A percentile compares a stretch with the other conserved stretches of the same genome.
Evolutionary conservation across 2,329 filamentous ascomycete genomes (phyloP).

Genomic region (Fusarium heterosporum): DNA sequence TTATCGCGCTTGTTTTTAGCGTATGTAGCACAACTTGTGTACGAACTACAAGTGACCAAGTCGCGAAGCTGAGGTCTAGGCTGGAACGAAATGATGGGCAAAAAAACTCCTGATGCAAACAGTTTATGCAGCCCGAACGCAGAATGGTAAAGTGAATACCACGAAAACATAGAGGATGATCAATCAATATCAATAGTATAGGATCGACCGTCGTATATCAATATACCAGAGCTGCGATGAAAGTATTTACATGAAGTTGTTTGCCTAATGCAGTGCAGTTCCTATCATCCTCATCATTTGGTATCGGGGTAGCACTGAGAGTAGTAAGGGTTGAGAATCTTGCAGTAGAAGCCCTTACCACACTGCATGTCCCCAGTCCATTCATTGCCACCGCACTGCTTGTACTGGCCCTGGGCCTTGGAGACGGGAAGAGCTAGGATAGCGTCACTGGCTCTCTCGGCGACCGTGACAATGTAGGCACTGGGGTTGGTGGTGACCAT

Average conservation of each 20-base stretch:
- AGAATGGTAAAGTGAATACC: not conserved
- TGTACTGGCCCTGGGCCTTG: slow-evolving; percentile 8
- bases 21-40: too few relatives aligned
- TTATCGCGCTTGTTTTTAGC: too few relatives aligned
- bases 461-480: slow-evolving; percentile 3
- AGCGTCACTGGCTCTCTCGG: slow-evolving; percentile 12
- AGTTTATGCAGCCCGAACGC: not conserved
- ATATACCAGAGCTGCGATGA: not conserved
- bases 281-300: slow-evolving; percentile 46
- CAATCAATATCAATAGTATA: not conserved
- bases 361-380: slow-evolving; percentile 19
- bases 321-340: slow-evolving; percentile 3
- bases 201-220: not conserved
- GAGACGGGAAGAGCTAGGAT: slow-evolving; percentile 13
- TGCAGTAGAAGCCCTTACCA: slow-evolving; percentile 13
- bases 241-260: not conserved
- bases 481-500: slow-evolving; percentile 16
- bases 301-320: slow-evolving; percentile 14
- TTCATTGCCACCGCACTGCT: slow-evolving; percentile 12
- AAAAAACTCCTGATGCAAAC: not conserved
- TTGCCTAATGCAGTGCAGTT: not conserved
- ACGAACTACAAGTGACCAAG: too few relatives aligned
- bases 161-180: not conserved
- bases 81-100: too few relatives aligned
- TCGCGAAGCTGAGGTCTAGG: too few relatives aligned